Conservation (phyloP, 73 alveolate species). For the Symbiodinium natans region DNA sequence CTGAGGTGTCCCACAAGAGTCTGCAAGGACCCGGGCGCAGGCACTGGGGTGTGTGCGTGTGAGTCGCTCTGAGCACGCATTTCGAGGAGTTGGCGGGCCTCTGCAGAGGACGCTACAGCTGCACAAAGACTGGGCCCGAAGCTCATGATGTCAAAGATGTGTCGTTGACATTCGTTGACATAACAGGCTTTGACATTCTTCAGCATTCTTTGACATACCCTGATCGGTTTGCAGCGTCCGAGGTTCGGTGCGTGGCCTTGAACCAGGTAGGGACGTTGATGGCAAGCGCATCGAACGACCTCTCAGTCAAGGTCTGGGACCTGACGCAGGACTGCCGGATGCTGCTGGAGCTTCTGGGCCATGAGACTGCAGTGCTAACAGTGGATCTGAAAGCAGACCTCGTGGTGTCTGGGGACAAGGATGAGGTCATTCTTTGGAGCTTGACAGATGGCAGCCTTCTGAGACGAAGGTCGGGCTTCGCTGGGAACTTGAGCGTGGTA, state of each 20-base stretch:
- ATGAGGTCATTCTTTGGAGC: constrained; percentile 63
- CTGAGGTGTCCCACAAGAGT: not conserved
- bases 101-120: constrained; percentile 79
- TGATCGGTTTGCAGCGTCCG: not conserved
- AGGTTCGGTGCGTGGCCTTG: constrained; percentile 67
- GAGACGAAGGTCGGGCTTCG: constrained; percentile 46
- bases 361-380: constrained; percentile 31
- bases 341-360: constrained; percentile 73
- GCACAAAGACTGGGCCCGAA: constrained; percentile 71
- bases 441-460: constrained; percentile 56
- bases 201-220: too few species aligned
- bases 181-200: not conserved
- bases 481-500: constrained; percentile 43
- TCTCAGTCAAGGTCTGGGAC: constrained; percentile 67
- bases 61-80: too few species aligned
- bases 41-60: too few species aligned
- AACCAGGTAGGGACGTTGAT: constrained; percentile 31
- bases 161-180: not conserved
- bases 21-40: constrained; percentile 5
- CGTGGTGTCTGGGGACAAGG: constrained; percentile 58
- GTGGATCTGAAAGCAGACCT: constrained; percentile 10
- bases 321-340: constrained; percentile 65
- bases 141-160: not conserved
- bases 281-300: constrained; percentile 79
- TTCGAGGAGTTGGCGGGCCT: constrained; percentile 75